These are phyloP conservation scores for Astrothelium macrocarpum DNA, from an alignment of 495 filamentous ascomycete species.

Conservation along the genomic window DNA sequence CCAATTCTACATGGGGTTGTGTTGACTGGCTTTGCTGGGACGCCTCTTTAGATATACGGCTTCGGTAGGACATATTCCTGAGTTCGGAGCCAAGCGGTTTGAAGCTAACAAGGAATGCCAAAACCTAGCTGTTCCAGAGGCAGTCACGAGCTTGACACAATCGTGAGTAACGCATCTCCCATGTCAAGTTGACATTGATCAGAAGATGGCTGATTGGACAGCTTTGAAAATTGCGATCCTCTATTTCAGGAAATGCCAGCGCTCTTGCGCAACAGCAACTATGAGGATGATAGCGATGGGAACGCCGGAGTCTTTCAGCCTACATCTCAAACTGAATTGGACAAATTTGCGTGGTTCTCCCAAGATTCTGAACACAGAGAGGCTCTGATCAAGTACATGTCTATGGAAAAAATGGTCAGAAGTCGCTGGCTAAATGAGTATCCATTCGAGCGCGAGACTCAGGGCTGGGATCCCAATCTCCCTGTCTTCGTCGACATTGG, in stretches of 20 bases:
- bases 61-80: not conserved
- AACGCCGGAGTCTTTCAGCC: not conserved
- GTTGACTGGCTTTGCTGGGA: not conserved
- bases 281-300: not conserved
- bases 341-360: not conserved
- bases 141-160: not conserved
- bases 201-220: not conserved
- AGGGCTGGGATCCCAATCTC: not conserved
- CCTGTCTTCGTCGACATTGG: conserved; percentile 15
- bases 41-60: conserved; percentile 1
- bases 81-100: not conserved
- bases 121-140: not conserved
- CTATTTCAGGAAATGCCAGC: not conserved
- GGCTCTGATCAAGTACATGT: not conserved
- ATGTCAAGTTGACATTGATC: not conserved
- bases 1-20: not conserved
- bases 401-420: not conserved
- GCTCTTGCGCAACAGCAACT: not conserved
- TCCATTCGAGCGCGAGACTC: not conserved
- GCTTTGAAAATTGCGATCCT: not conserved
- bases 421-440: not conserved
- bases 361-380: not conserved
- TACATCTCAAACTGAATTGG: not conserved
- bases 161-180: not conserved
- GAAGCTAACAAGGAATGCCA: not conserved